phyloP scores from a whole-genome alignment of 2,329 filamentous ascomycete species.

The Colletotrichum coccodes region DNA sequence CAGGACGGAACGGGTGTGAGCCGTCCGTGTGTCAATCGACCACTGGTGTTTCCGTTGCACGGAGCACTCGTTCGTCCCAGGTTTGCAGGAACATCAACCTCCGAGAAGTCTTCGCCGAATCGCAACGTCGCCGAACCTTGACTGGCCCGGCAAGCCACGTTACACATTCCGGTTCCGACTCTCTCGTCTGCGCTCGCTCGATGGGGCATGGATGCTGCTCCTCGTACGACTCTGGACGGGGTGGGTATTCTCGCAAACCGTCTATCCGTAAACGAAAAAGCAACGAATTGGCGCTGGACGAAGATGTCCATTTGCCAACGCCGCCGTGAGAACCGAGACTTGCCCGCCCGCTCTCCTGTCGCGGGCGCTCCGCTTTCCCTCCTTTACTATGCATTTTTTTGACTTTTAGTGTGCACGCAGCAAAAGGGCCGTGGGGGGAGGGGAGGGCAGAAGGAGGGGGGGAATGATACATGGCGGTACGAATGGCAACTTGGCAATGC shows the following conservation, averaged over 20 bases:
- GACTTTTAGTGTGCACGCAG: constrained; percentile 1
- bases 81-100: neutral
- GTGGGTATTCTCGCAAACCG: too few relatives aligned
- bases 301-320: constrained; percentile 10
- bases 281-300: neutral
- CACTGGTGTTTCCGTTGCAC: neutral
- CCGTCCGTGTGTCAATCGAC: neutral
- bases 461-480: neutral
- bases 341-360: neutral
- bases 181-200: neutral
- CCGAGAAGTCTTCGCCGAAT: neutral
- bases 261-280: neutral
- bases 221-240: constrained; percentile 14
- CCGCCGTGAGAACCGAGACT: neutral
- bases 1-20: too few relatives aligned
- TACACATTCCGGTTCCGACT: neutral
- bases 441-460: neutral
- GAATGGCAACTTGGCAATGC: neutral
- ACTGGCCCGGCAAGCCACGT: neutral
- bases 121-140: neutral
- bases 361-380: neutral
- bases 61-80: constrained; percentile 3
- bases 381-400: constrained; percentile 9
- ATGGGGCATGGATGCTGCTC: neutral
- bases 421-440: neutral